phyloP scores from a whole-genome alignment of 208 protist genomes.

The Trypanosoma theileri region DNA sequence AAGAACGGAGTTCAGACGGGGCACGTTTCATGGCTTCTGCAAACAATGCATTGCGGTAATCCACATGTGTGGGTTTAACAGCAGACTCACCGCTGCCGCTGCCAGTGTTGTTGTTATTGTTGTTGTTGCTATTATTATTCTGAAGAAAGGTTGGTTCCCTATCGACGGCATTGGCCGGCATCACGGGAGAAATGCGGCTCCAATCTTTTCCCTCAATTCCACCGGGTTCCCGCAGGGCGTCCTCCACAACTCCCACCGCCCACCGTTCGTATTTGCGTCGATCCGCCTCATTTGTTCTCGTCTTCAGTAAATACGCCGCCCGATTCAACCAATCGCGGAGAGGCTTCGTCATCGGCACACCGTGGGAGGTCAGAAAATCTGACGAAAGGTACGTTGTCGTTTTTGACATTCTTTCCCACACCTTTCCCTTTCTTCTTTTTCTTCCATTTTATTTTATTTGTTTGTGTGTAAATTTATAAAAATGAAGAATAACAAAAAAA shows the following conservation, averaged over 20 bases:
- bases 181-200: conserved; percentile 54
- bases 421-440: not conserved
- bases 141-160: conserved; percentile 31
- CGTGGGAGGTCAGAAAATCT: conserved; percentile 49
- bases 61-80: not conserved
- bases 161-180: conserved; percentile 51
- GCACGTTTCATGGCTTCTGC: conserved; percentile 50
- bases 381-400: conserved; percentile 32
- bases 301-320: conserved; percentile 56
- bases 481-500: conserved; percentile 1
- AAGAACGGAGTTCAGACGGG: conserved; percentile 50
- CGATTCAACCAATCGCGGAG: conserved; percentile 67
- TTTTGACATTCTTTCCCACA: conserved; percentile 15
- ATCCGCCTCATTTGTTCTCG: conserved; percentile 37
- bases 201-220: conserved; percentile 49
- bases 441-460: not conserved
- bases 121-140: not conserved
- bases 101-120: not conserved
- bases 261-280: conserved; percentile 63
- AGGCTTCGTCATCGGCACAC: conserved; percentile 44
- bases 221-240: conserved; percentile 34
- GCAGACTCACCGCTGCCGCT: not conserved
- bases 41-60: conserved; percentile 37
- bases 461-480: conserved; percentile 14
- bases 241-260: conserved; percentile 58